Percentiles rank a stretch among this genome's conserved stretches.
Evolutionary conservation across 1,139 yeast genomes (phyloP).

Genomic region (Debaryomycetaceae sp.): DNA sequence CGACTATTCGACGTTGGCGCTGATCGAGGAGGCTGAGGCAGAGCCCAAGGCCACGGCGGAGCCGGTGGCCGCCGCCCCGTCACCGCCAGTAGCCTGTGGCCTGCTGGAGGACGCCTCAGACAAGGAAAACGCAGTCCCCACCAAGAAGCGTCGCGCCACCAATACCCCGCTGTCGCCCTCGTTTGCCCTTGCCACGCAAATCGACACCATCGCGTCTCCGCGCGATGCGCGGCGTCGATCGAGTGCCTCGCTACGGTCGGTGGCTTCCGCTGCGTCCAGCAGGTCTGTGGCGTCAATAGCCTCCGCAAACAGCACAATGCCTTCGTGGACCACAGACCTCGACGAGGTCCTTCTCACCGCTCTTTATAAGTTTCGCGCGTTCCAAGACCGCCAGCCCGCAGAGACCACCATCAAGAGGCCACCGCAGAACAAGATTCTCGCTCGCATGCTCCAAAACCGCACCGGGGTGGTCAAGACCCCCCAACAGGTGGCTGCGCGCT

Average conservation of each 20-base stretch:
- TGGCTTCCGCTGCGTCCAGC: too few species aligned
- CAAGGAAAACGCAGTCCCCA: slow-evolving; percentile 1
- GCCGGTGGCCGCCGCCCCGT: background rate
- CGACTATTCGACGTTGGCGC: slow-evolving; percentile 20
- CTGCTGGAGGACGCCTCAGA: slow-evolving; percentile 1
- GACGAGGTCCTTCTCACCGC: slow-evolving; percentile 36
- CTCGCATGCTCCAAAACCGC: slow-evolving; percentile 37
- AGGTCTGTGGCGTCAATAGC: slow-evolving; percentile 2
- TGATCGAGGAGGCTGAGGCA: slow-evolving; percentile 19
- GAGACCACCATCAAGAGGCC: slow-evolving; percentile 25
- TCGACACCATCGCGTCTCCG: slow-evolving; percentile 37
- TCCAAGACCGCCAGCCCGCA: slow-evolving; percentile 24
- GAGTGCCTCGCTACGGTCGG: too few species aligned
- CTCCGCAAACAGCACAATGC: slow-evolving; percentile 1
- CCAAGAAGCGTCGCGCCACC: slow-evolving; percentile 9
- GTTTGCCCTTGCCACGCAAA: slow-evolving; percentile 34
- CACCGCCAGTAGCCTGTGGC: background rate
- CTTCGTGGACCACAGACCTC: slow-evolving; percentile 34
- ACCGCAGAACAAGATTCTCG: slow-evolving; percentile 39
- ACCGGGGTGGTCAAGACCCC: slow-evolving; percentile 35
- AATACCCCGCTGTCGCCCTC: slow-evolving; percentile 25
- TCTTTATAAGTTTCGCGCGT: slow-evolving; percentile 32
- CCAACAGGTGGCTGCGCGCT: slow-evolving; percentile 27
- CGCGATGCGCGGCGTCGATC: slow-evolving; percentile 4
- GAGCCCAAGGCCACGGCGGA: background rate